Evolutionary conservation across 2,329 filamentous ascomycete genomes (phyloP), one percentile per base, ranked within the genome.

Genomic region (Penicillium janthinellum): DNA sequence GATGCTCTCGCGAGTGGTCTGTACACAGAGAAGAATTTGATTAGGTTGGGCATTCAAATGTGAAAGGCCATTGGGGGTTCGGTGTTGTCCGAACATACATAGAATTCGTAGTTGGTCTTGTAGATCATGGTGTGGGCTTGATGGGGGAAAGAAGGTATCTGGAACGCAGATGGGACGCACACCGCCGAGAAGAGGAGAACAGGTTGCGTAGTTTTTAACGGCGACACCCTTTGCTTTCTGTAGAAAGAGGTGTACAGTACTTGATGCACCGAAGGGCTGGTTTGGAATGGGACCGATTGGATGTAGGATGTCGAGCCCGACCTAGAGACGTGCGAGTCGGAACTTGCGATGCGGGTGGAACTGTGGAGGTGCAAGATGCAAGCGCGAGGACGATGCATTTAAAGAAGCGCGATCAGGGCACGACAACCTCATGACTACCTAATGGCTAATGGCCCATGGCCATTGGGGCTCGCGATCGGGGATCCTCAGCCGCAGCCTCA

Each of bases 81-180:
- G 49, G 17, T 15, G 15, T 41, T 54, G 56, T 54, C 42, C 34
- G 20, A 39, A 73, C 74, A 65, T 64, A 76, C 75, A 54, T 76
- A 75, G 52, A 74, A 69, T 59, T 77, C 73, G 58, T 75, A 77
- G 70, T 77, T 77, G 64, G 69, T 72, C 53, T 74, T 76, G 71
- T 77, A 77, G 47, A 65, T 66, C 72, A 75, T 77, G 44, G 44
- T 73, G 44, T 73, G 62, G 34, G 45, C 45, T 35, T 50, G 3
- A 35, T 20, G 20, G 20, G 20, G 20, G 20, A 20, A 20, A 49
- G n/a, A n/a, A 42, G 42, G 54, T 44, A 17, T 31, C 12, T 22
- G 17, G 17, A 38, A 12, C 37, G 28, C 54, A 52, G 42, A 44
- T 28, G 31, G 39, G 53, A 38, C 34, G 31, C 45, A 37, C 35